These are phyloP conservation scores for Naegleria lovaniensis DNA, from an alignment of 208 protist genomes.

Conservation along the genomic window DNA sequence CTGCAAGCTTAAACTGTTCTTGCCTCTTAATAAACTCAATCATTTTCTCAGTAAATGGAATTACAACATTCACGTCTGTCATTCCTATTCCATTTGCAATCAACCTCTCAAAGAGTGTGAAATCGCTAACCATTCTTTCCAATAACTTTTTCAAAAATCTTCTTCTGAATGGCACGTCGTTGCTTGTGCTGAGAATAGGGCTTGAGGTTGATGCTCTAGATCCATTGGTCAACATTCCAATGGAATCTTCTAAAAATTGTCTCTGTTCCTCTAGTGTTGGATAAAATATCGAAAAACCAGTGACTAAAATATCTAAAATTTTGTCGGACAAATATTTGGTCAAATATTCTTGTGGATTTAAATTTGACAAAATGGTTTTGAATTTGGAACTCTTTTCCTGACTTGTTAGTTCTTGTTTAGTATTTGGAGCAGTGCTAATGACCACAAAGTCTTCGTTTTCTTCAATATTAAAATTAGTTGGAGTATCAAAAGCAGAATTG, in stretches of 20 bases:
- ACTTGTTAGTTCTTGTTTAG: too few species aligned
- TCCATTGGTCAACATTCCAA: neutral
- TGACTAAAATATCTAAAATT: neutral
- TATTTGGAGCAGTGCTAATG: too few species aligned
- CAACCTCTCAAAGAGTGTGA: neutral
- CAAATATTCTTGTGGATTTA: too few species aligned
- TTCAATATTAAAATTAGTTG: too few species aligned
- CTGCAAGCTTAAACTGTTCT: neutral
- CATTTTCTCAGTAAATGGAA: neutral
- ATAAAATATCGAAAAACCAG: constrained; percentile 7
- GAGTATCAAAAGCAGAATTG: too few species aligned
- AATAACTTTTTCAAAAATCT: neutral
- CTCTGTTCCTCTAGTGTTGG: neutral
- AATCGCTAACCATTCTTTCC: neutral
- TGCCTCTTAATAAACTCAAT: neutral
- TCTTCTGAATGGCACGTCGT: neutral
- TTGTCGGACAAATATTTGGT: neutral
- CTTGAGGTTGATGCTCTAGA: too few species aligned
- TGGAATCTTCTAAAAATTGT: neutral
- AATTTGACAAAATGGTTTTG: too few species aligned
- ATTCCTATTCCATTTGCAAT: neutral
- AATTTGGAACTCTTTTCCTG: too few species aligned
- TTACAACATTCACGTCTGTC: neutral
- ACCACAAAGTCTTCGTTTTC: too few species aligned
- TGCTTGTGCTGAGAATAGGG: too few species aligned